These are phyloP conservation scores for Kingdonia uniflora DNA, from an alignment of 164 flowering plant species.

Conservation along the genomic window DNA sequence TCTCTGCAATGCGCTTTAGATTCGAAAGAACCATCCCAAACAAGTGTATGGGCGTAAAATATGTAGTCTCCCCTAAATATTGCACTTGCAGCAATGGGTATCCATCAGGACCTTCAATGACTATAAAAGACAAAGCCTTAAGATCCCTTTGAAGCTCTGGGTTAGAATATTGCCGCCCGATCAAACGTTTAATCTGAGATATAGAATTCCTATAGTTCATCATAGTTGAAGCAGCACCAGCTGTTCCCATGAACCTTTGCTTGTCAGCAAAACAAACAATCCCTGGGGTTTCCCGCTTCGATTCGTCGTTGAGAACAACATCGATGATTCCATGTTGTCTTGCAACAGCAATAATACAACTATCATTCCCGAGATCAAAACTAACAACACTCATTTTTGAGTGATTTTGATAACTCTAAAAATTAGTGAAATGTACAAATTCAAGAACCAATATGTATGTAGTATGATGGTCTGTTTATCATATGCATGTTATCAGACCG, in stretches of 20 bases:
- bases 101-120: conserved; percentile 90
- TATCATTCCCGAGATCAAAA: conserved; percentile 92
- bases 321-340: conserved; percentile 91
- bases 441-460: too few species aligned
- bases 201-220: conserved; percentile 83
- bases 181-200: conserved; percentile 72
- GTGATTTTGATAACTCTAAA: too few species aligned
- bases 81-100: conserved; percentile 63
- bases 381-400: conserved; percentile 89
- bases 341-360: conserved; percentile 85
- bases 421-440: too few species aligned
- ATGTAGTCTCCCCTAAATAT: conserved; percentile 57
- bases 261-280: conserved; percentile 87
- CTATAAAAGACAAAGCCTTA: conserved; percentile 54
- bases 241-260: conserved; percentile 87
- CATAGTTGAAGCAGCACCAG: conserved; percentile 80
- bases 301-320: conserved; percentile 91
- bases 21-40: conserved; percentile 78
- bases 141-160: conserved; percentile 81
- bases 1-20: conserved; percentile 76
- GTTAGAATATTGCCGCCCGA: conserved; percentile 67
- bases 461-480: too few species aligned
- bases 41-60: conserved; percentile 76
- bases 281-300: conserved; percentile 91
- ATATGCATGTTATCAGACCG: too few species aligned